These are phyloP conservation scores for Fusarium sp. DNA, from an alignment of 2,329 filamentous ascomycete species.

Conservation along the genomic window DNA sequence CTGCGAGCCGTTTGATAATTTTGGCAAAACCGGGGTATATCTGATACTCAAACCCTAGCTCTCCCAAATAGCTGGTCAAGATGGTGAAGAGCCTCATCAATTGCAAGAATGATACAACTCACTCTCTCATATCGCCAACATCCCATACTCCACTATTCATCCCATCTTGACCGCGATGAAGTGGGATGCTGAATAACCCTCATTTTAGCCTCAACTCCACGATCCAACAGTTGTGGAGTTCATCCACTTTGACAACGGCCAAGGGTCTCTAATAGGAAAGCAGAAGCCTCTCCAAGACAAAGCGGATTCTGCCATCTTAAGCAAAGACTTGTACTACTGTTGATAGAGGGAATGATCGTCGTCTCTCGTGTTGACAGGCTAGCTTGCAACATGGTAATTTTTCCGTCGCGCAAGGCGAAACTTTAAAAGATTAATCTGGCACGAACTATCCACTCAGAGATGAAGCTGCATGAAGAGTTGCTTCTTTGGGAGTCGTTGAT, in stretches of 20 bases:
- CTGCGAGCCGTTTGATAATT: background rate
- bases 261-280: background rate
- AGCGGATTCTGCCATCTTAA: background rate
- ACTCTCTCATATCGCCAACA: background rate
- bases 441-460: background rate
- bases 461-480: background rate
- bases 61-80: accelerated
- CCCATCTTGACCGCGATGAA: background rate
- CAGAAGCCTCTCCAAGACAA: background rate
- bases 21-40: background rate
- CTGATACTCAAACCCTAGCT: too few species aligned
- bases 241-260: background rate
- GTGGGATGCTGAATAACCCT: slow-evolving; percentile 5
- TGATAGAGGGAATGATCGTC: background rate
- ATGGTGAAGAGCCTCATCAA: background rate
- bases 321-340: background rate
- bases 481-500: background rate
- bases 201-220: background rate
- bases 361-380: background rate
- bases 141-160: background rate
- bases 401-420: slow-evolving; percentile 2
- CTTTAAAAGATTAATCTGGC: background rate
- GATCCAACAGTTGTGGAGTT: background rate
- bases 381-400: slow-evolving; percentile 1
- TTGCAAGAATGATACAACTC: background rate